These are phyloP conservation scores for Hypoxylon sp. DNA, from an alignment of 2,329 filamentous ascomycete species.

Conservation along the genomic window DNA sequence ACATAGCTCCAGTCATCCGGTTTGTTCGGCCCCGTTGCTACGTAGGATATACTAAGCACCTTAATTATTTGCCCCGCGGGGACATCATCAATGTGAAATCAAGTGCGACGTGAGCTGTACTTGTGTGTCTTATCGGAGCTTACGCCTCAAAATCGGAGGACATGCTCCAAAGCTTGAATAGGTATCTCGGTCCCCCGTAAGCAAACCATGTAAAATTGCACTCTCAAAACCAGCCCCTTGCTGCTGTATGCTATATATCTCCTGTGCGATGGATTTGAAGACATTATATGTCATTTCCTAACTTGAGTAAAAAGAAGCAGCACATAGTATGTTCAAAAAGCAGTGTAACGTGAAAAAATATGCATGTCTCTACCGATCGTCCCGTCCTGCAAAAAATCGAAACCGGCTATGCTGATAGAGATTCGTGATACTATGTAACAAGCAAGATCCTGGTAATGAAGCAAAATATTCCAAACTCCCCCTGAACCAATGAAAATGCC, in stretches of 20 bases:
- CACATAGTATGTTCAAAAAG: neutral
- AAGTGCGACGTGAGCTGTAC: conserved; percentile 3
- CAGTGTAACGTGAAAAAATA: conserved; percentile 12
- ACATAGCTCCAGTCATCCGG: conserved; percentile 16
- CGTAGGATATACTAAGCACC: conserved; percentile 40
- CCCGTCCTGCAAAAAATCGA: conserved; percentile 7
- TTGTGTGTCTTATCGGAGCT: conserved; percentile 11
- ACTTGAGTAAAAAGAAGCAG: neutral
- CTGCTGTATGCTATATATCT: neutral
- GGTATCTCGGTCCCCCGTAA: neutral
- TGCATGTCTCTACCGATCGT: conserved; percentile 2
- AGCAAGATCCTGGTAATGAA: conserved; percentile 7
- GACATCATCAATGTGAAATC: conserved; percentile 30
- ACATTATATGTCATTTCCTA: conserved; percentile 2
- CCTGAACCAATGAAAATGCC: conserved; percentile 12
- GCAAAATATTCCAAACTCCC: conserved; percentile 16
- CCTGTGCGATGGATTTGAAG: neutral
- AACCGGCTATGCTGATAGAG: conserved; percentile 10
- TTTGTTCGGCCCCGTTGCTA: conserved; percentile 22
- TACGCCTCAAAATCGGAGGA: neutral
- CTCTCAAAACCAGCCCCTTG: neutral
- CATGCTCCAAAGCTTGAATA: neutral
- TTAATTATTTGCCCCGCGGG: conserved; percentile 43
- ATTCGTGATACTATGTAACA: conserved; percentile 15
- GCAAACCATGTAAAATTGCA: neutral